A percentile compares a stretch with the other conserved stretches of the same genome.
These are phyloP conservation scores for Fagopyrum tataricum DNA, from an alignment of 148 eudicot species.

Conservation along the genomic window DNA sequence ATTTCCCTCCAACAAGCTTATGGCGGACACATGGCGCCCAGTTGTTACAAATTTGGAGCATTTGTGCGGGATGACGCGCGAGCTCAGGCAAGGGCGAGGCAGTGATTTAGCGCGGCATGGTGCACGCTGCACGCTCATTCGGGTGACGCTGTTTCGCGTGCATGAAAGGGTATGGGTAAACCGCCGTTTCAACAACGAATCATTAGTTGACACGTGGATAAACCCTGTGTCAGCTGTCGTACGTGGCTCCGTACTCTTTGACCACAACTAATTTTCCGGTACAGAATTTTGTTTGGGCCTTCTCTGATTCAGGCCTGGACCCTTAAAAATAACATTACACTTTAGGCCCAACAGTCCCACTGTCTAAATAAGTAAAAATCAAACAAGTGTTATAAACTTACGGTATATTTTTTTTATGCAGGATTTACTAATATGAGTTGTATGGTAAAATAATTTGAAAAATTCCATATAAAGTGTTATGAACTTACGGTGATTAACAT, in stretches of 20 bases:
- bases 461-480: too few relatives aligned
- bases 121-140: not conserved
- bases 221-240: not conserved
- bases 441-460: too few relatives aligned
- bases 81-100: too few relatives aligned
- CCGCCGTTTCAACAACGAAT: not conserved
- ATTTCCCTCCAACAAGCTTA: not conserved
- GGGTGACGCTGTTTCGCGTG: slow-evolving; percentile 1
- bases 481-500: too few relatives aligned
- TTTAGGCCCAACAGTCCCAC: not conserved
- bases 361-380: too few relatives aligned
- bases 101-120: not conserved
- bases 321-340: too few relatives aligned
- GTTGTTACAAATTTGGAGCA: not conserved
- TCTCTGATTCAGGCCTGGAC: too few relatives aligned
- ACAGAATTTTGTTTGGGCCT: too few relatives aligned
- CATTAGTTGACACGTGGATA: not conserved
- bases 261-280: not conserved
- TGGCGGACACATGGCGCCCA: not conserved
- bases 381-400: too few relatives aligned
- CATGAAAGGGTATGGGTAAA: not conserved
- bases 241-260: not conserved
- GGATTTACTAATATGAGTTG: too few relatives aligned
- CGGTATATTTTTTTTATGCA: too few relatives aligned
- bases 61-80: slow-evolving; percentile 4